Evolutionary conservation across 805 yeast species (phyloP).

Genomic region (Nakazawaea wickerhamii): DNA sequence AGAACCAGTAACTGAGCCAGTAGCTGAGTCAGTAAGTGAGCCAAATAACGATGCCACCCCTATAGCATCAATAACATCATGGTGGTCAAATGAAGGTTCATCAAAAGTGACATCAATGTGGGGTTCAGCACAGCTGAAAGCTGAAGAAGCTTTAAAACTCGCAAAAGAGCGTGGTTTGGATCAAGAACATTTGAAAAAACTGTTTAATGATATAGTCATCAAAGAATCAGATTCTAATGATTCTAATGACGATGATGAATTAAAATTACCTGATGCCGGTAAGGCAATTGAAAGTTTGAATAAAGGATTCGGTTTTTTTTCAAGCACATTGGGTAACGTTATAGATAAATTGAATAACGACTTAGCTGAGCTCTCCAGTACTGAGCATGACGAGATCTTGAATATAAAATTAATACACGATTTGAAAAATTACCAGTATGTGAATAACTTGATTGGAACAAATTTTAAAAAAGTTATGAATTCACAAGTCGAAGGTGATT

Average conservation of each 20-base stretch:
- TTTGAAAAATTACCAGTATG: slow-evolving; percentile 45
- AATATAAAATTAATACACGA: slow-evolving; percentile 66
- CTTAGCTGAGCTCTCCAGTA: slow-evolving; percentile 16
- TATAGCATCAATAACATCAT: slow-evolving; percentile 55
- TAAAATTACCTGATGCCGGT: slow-evolving; percentile 26
- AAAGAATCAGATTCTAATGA: slow-evolving; percentile 31
- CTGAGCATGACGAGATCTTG: slow-evolving; percentile 45
- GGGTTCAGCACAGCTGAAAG: slow-evolving; percentile 54
- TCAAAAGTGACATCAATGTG: slow-evolving; percentile 59
- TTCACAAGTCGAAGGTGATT: slow-evolving; percentile 72
- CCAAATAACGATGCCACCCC: too few species aligned
- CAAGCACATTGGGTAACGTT: slow-evolving; percentile 31
- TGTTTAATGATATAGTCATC: slow-evolving; percentile 35
- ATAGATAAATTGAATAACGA: slow-evolving; percentile 31
- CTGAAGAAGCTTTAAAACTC: slow-evolving; percentile 45
- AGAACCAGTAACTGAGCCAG: slow-evolving; percentile 34
- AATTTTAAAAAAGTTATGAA: slow-evolving; percentile 60
- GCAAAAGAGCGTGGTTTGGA: slow-evolving; percentile 36
- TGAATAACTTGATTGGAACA: slow-evolving; percentile 41
- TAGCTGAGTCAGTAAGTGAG: too few species aligned
- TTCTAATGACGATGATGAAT: slow-evolving; percentile 23
- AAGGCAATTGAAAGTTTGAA: slow-evolving; percentile 32
- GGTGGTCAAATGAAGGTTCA: slow-evolving; percentile 75
- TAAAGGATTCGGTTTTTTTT: slow-evolving; percentile 26
- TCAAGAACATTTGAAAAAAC: slow-evolving; percentile 27